A percentile compares a stretch with the other conserved stretches of the same genome.
Conservation (phyloP, 2,329 filamentous ascomycete genomes). For the Periglandula ipomoeae region DNA sequence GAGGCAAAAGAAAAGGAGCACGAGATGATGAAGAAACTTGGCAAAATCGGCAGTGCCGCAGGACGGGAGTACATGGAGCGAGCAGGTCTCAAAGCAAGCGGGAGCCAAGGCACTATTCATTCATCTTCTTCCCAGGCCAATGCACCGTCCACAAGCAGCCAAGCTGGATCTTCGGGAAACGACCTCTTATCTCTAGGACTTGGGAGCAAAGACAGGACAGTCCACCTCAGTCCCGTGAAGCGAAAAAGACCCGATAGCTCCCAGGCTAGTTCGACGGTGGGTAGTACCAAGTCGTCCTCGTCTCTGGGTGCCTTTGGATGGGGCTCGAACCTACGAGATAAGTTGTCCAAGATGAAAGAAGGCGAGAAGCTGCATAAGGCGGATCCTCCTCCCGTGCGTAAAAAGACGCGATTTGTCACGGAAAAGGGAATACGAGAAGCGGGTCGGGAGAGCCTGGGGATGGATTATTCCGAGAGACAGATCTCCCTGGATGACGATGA, state of each 20-base stretch:
- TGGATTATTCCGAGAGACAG: conserved; percentile 30
- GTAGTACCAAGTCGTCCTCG: conserved; percentile 15
- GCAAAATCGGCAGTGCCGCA: conserved; percentile 52
- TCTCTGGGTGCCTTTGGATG: conserved; percentile 35
- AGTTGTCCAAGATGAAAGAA: conserved; percentile 52
- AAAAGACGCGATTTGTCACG: conserved; percentile 74
- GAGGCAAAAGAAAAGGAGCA: conserved; percentile 62
- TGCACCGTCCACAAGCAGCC: conserved; percentile 8
- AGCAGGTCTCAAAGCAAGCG: conserved; percentile 14
- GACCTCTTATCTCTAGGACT: conserved; percentile 33
- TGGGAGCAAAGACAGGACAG: conserved; percentile 28
- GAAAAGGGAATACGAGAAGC: conserved; percentile 70
- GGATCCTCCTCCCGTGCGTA: conserved; percentile 40
- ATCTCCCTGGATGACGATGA: conserved; percentile 33
- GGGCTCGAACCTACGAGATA: conserved; percentile 45
- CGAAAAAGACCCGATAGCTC: conserved; percentile 49
- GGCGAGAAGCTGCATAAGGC: conserved; percentile 40
- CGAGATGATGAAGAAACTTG: conserved; percentile 60
- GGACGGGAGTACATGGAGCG: conserved; percentile 62
- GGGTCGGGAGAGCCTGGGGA: conserved; percentile 62
- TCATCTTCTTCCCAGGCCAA: not conserved
- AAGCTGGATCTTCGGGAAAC: conserved; percentile 22
- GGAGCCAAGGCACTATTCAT: not conserved
- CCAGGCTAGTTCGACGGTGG: conserved; percentile 21
- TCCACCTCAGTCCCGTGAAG: conserved; percentile 52